Evolutionary conservation across 331 rosid genomes (phyloP), one percentile per base, ranked within the genome.

Genomic region (Malus hybrid): DNA sequence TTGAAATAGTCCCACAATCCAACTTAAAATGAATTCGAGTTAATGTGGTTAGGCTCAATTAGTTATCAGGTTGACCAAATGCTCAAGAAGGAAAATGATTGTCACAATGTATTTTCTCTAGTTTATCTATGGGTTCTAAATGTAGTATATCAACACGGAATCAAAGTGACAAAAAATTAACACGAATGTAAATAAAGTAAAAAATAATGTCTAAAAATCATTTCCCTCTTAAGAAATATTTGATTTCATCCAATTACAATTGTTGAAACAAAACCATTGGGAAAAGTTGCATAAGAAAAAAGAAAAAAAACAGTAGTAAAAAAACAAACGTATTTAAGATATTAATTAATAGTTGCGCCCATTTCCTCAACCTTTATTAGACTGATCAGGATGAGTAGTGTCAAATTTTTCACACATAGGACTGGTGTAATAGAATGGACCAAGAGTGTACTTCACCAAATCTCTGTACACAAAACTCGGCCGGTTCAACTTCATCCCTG

Each of bases 361-460:
- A 62, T 74, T 66, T 50, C 78, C 91, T 6, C 61, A 20, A 36
- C 30, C 29, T 20, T 77, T 39, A 32, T 48, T 29, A 20, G 78
- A 73, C 6, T 66, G 29, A 7, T 63, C 9, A 50, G 7, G 70
- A 30, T 39, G 57, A 33, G 71, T 70, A 18, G 77, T 70, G 16
- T 79, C 82, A 10, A 95, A 95, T 56, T 84, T 84, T 20, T 89
- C 96, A 71, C 98, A 89, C 93, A 82, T 74, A 0, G 89, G 97
- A 44, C 82, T 83, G 30, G 96, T 91, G 66, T 84, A 93, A 75
- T 86, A 93, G 74, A 93, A 88, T 11, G 96, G 88, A 3, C 58
- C 77, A 11, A 85, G 74, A n/a, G 44, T 53, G 22, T 89, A 86
- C 75, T 81, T 85, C 77, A 81, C 72, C 14, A 73, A 26, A 82